Percentiles rank a stretch among this genome's conserved stretches.
These are phyloP conservation scores for Suillus discolor DNA, from an alignment of 768 basidiomycete genomes.

Conservation along the genomic window DNA sequence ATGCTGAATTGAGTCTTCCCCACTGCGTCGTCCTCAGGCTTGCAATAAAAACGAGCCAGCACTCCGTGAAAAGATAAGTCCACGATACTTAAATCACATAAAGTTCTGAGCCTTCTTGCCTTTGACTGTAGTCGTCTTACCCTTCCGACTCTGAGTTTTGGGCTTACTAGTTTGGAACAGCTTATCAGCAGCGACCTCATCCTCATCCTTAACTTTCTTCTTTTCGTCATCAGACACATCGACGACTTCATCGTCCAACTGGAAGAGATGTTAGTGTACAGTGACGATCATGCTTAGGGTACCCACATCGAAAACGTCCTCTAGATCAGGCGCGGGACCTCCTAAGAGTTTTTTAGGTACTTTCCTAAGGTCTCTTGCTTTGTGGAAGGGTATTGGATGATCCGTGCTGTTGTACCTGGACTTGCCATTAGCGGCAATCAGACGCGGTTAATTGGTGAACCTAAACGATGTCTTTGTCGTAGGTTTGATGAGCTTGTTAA, in stretches of 20 bases:
- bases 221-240: slow-evolving; percentile 56
- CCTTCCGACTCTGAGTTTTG: slow-evolving; percentile 37
- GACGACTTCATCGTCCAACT: slow-evolving; percentile 48
- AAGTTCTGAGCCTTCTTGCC: slow-evolving; percentile 17
- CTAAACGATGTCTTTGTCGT: slow-evolving; percentile 83
- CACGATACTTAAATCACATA: slow-evolving; percentile 7
- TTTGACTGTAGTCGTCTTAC: slow-evolving; percentile 24
- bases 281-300: neutral
- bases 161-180: slow-evolving; percentile 58
- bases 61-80: too few species aligned
- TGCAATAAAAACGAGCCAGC: too few species aligned
- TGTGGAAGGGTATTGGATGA: slow-evolving; percentile 96
- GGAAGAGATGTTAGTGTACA: neutral
- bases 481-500: slow-evolving; percentile 82
- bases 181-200: slow-evolving; percentile 57
- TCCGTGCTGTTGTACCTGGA: slow-evolving; percentile 86
- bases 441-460: too few species aligned
- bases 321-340: slow-evolving; percentile 83
- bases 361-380: slow-evolving; percentile 79
- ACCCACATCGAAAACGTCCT: slow-evolving; percentile 86
- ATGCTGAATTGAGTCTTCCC: too few species aligned
- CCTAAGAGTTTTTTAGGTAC: slow-evolving; percentile 75
- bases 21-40: too few species aligned
- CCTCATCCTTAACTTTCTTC: slow-evolving; percentile 32
- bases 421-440: neutral